phyloP scores from a whole-genome alignment of 129 eudicot species.

The Apium graveolens region DNA sequence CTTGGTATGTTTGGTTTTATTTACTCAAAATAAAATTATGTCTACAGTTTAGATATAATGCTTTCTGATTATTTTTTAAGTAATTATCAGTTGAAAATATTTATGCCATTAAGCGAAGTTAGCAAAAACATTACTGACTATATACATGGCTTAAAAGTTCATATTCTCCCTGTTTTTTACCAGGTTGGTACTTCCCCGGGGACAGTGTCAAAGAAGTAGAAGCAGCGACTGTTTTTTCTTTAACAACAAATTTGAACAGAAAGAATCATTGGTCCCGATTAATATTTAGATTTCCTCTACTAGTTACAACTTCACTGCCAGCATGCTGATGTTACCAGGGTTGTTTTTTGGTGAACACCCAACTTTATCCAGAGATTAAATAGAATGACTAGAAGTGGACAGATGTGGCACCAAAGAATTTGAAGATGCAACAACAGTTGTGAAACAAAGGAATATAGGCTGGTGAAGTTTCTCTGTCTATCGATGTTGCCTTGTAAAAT shows the following conservation, averaged over 20 bases:
- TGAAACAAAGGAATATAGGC: neutral
- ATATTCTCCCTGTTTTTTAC: neutral
- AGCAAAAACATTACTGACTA: neutral
- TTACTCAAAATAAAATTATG: neutral
- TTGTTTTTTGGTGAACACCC: neutral
- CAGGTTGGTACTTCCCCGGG: slow-evolving; percentile 19
- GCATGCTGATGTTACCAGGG: neutral
- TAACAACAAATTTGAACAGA: neutral
- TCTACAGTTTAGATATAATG: neutral
- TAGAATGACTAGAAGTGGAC: neutral
- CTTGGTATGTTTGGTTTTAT: neutral
- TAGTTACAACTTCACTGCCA: neutral
- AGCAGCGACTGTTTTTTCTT: neutral
- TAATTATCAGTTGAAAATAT: neutral
- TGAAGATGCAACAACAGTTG: neutral
- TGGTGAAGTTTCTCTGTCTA: neutral
- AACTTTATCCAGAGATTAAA: neutral
- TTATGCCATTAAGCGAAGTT: neutral
- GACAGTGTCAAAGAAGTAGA: slow-evolving; percentile 15
- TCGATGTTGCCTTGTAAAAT: neutral
- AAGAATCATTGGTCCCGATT: neutral
- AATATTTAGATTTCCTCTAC: neutral
- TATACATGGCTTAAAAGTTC: neutral
- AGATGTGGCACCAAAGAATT: neutral
- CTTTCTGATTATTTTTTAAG: neutral